These are phyloP conservation scores for Blumeria hordei DNA, from an alignment of 2,329 filamentous ascomycete species.

Conservation along the genomic window DNA sequence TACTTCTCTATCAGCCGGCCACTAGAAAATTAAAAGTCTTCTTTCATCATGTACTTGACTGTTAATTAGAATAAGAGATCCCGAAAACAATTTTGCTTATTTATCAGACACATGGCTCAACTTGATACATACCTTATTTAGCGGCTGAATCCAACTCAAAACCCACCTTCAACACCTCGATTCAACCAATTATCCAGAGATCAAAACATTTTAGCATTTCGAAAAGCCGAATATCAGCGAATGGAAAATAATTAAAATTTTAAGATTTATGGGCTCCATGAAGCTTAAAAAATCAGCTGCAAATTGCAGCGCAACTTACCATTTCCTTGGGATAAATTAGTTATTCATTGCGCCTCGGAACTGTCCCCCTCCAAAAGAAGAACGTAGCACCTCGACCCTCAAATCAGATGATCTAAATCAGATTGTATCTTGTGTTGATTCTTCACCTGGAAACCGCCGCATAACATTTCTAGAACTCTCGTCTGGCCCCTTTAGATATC, in stretches of 20 bases:
- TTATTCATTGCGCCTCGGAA: not conserved
- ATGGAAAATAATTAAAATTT: too few relatives aligned
- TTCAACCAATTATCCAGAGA: too few relatives aligned
- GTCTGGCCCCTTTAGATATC: not conserved
- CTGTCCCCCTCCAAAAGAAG: not conserved
- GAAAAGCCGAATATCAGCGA: not conserved
- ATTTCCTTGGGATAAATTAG: not conserved
- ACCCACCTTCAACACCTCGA: too few relatives aligned
- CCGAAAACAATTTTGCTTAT: not conserved
- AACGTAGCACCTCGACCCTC: not conserved
- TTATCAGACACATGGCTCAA: not conserved
- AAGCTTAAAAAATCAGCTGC: too few relatives aligned
- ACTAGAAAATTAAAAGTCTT: not conserved
- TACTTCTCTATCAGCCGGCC: not conserved
- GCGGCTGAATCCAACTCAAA: too few relatives aligned
- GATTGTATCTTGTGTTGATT: not conserved
- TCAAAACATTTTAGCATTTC: too few relatives aligned
- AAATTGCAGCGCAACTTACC: not conserved
- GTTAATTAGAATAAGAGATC: not conserved
- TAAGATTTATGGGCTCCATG: too few relatives aligned
- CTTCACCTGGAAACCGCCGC: not conserved
- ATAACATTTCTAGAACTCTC: not conserved
- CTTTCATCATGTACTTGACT: not conserved
- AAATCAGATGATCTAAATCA: not conserved
- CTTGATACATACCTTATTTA: not conserved